Conservation (phyloP, 2,329 filamentous ascomycete genomes). For the Cladosporium austrohemisphaericum region DNA sequence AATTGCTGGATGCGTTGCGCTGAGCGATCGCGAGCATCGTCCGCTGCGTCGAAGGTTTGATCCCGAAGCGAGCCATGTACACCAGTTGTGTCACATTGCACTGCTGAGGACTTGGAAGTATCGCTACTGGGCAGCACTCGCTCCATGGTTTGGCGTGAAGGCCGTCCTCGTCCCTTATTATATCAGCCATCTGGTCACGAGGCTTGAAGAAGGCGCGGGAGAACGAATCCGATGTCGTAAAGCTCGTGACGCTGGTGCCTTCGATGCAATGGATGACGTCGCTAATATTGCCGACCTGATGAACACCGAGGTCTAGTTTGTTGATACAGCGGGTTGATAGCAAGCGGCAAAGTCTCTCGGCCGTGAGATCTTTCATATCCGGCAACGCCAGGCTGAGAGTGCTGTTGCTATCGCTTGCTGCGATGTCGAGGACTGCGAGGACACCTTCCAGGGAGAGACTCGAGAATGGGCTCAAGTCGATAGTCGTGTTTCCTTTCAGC, state of each 20-base stretch:
- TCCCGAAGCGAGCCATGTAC: too few relatives aligned
- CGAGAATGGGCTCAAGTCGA: not conserved
- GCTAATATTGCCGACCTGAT: not conserved
- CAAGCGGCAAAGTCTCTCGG: not conserved
- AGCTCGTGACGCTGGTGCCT: not conserved
- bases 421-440: not conserved
- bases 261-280: not conserved
- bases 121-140: too few relatives aligned
- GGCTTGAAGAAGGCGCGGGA: slow-evolving; percentile 1
- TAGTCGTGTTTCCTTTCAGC: not conserved
- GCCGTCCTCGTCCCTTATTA: too few relatives aligned
- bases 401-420: not conserved
- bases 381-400: not conserved
- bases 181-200: too few relatives aligned
- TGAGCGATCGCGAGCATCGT: too few relatives aligned
- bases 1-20: too few relatives aligned
- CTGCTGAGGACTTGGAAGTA: too few relatives aligned
- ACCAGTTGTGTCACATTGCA: too few relatives aligned
- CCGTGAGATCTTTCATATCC: not conserved
- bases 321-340: not conserved
- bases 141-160: too few relatives aligned
- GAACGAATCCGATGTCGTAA: not conserved
- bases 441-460: not conserved
- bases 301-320: not conserved
- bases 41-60: too few relatives aligned